Base-by-base conservation (phyloP, 805 yeast genomes). In the Yamadazyma kitorensis region DNA sequence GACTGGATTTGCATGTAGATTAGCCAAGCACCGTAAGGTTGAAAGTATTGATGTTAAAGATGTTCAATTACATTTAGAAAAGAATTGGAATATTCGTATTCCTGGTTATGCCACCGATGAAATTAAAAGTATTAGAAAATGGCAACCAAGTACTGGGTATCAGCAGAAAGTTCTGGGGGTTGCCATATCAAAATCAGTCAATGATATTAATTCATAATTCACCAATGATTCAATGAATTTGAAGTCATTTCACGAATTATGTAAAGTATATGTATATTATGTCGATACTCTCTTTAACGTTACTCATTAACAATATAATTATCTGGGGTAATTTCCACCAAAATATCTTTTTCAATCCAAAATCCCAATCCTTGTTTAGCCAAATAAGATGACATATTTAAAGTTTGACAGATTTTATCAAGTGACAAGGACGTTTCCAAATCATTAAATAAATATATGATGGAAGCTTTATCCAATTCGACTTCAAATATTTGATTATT, bases 41-140 rank as follows among this genome's bases (percentile, higher is more conserved):
- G 96, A 91, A 40, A 76, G 82, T 23, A 67, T 93, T 17, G 98
- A 91, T 45, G 86, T 85, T 11, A 79, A 80, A 48, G 99, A 93
- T 56, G 76, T 94, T 33, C 98, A 93, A 57, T 61, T 93, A 37
- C 96, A 93, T 57, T 68, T 93, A 48, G 37, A 33, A 25, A 39
- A 29, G 21, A 88, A 89, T 58, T 91, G 96, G 97, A 89, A 91
- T 57, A 86, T 93, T 36, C 78, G 94, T 46, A 76, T 91, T 19
- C 98, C 98, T 0, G 98, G 98, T 4, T 88, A 80, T 58, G 76
- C 94, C 8, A 79, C 87, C 44, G 98, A 91, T 60, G 98, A 89
- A 50, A 82, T 91, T 27, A 71, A 96, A 49, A 73, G 78, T 51
- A 76, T 82, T 13, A 70, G 88, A 50, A 83, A 80, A 55, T 80